Evolutionary conservation across 495 filamentous ascomycete genomes (phyloP).

Genomic region (Aspergillus ellipticus): DNA sequence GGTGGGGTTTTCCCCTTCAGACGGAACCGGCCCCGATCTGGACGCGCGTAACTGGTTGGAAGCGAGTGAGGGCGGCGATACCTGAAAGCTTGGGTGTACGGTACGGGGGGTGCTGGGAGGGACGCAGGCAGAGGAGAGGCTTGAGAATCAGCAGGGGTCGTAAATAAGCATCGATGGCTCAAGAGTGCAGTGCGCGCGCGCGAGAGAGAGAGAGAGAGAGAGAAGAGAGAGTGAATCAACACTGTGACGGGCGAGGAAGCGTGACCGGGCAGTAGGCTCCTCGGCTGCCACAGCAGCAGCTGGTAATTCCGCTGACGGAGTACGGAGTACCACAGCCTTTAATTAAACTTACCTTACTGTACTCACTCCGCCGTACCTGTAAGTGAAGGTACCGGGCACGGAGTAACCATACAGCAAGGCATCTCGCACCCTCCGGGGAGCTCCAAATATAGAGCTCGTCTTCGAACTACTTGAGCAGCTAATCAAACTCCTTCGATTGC

Average conservation of each 20-base stretch:
- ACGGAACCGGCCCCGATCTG: conserved; percentile 22
- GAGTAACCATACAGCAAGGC: neutral
- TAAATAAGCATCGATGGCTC: neutral
- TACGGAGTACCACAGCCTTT: neutral
- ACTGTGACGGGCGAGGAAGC: neutral
- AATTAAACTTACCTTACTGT: neutral
- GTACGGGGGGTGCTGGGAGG: neutral
- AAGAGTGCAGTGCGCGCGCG: neutral
- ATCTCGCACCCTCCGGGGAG: neutral
- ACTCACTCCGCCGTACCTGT: too few relatives aligned
- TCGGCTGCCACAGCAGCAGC: neutral
- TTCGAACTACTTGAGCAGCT: too few relatives aligned
- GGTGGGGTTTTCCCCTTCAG: conserved; percentile 21
- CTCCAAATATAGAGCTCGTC: neutral
- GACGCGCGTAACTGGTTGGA: conserved; percentile 25
- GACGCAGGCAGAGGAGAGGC: neutral
- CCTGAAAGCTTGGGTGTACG: neutral
- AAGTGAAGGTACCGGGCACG: too few relatives aligned
- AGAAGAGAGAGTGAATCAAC: conserved; percentile 3
- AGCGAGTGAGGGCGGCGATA: conserved; percentile 14
- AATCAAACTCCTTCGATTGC: too few relatives aligned
- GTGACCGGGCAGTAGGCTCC: neutral
- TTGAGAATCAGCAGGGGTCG: neutral
- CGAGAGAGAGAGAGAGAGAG: conserved; percentile 4
- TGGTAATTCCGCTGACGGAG: neutral